A percentile compares a stretch with the other conserved stretches of the same genome.
These are phyloP conservation scores for Spongispora temasekensis DNA, from an alignment of 1,284 basidiomycete species.

Conservation along the genomic window DNA sequence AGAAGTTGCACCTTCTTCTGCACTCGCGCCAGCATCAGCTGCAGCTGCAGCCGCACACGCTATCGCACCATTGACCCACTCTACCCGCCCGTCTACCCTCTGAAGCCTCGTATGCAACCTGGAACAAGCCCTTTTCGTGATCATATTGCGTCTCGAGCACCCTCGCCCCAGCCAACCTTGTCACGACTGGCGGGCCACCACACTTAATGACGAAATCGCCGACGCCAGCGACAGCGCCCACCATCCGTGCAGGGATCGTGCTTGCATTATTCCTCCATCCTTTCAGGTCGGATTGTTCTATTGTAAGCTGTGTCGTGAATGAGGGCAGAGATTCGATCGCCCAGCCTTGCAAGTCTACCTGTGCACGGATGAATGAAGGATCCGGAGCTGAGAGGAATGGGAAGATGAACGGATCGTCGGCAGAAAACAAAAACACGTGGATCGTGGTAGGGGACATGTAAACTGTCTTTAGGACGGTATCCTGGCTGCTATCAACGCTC, in stretches of 20 bases:
- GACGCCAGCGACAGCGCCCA: conserved; percentile 81
- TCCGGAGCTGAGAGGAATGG: conserved; percentile 74
- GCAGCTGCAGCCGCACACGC: not conserved
- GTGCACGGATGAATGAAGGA: conserved; percentile 84
- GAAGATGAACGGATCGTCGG: conserved; percentile 86
- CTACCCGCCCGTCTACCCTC: conserved; percentile 47
- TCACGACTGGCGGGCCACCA: conserved; percentile 90
- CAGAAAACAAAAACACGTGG: conserved; percentile 95
- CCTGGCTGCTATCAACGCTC: conserved; percentile 68
- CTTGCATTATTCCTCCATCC: conserved; percentile 93
- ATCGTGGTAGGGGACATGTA: conserved; percentile 97
- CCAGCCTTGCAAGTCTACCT: conserved; percentile 96
- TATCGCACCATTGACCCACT: conserved; percentile 22
- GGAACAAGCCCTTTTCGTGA: conserved; percentile 81
- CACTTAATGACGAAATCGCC: conserved; percentile 95
- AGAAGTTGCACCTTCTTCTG: conserved; percentile 16
- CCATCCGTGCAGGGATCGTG: conserved; percentile 91
- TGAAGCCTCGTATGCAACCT: conserved; percentile 83
- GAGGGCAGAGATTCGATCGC: conserved; percentile 95
- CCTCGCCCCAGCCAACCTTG: conserved; percentile 81
- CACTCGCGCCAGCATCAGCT: conserved; percentile 10
- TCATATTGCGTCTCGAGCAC: conserved; percentile 80
- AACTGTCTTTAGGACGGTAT: conserved; percentile 90
- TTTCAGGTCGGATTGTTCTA: conserved; percentile 97
- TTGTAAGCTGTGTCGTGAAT: conserved; percentile 90